phyloP scores from a whole-genome alignment of 208 protist genomes.

The Naegleria gruberi region DNA sequence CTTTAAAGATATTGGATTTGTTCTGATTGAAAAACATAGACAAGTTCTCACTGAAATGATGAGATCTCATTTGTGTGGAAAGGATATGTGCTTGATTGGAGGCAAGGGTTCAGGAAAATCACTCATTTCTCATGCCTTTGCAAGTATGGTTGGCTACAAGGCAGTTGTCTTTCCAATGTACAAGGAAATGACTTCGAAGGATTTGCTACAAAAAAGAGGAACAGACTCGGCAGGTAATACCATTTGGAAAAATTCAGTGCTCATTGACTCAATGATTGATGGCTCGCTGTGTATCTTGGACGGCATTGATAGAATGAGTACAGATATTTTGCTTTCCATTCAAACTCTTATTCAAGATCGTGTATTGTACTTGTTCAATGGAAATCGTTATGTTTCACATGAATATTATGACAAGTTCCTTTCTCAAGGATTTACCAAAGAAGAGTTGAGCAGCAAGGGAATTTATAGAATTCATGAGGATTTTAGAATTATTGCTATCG shows the following conservation, averaged over 20 bases:
- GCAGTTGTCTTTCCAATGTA: slow-evolving; percentile 66
- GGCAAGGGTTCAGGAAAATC: slow-evolving; percentile 77
- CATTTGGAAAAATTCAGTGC: slow-evolving; percentile 66
- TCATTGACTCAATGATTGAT: slow-evolving; percentile 66
- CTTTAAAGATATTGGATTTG: background rate
- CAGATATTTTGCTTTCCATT: background rate
- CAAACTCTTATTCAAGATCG: slow-evolving; percentile 33
- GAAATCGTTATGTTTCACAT: slow-evolving; percentile 31
- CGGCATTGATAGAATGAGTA: slow-evolving; percentile 62
- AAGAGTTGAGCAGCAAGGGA: background rate
- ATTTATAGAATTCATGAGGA: background rate
- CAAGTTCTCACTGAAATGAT: slow-evolving; percentile 23
- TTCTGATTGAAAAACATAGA: background rate
- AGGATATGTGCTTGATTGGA: slow-evolving; percentile 71
- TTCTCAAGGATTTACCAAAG: background rate
- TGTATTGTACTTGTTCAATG: slow-evolving; percentile 37
- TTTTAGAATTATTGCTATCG: background rate
- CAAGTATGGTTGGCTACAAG: slow-evolving; percentile 56
- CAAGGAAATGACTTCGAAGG: slow-evolving; percentile 82
- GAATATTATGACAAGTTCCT: background rate
- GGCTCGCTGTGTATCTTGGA: slow-evolving; percentile 77
- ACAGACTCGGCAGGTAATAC: slow-evolving; percentile 70
- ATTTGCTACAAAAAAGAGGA: slow-evolving; percentile 80
- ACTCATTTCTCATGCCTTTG: slow-evolving; percentile 60
- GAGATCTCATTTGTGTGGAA: slow-evolving; percentile 44